Base-by-base conservation (phyloP, 2,329 filamentous ascomycete species). In the Albophoma yamanashiensis region DNA sequence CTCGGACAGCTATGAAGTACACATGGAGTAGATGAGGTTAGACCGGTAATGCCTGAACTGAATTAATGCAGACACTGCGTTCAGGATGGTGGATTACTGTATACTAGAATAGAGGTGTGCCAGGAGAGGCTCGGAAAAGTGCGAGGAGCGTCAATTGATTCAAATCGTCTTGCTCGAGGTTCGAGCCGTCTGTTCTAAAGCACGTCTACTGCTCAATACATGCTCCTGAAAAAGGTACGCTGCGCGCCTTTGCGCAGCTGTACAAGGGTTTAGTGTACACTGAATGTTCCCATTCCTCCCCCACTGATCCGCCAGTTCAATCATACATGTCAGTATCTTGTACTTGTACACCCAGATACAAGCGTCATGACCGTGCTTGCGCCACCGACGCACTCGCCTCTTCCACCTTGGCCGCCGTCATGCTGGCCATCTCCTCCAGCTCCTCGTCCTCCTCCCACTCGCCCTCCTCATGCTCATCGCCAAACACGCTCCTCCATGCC, bases 401-500 rank as follows among this genome's bases (percentile, higher is more conserved):
- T 22, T 64, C 65, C 8, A 67, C 65, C 38, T 59, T 66, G 17
- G 67, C 66, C 11, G 68, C 72, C 53, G 68, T 68, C 72, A 74
- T 74, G 63, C 67, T 66, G 27, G 70, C 69, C 69, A 75, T 75
- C 60, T 75, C 75, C 14, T 76, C 74, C 25, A 76, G 67, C 59
- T 80, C 78, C n/a, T 87, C 59, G n/a, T 53, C 83, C 63, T 87
- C 84, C 64, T 80, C 74, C 69, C 78, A 73, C 20, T 85, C 84
- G 22, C 83, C 79, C 2, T 82, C 79, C 1, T 84, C 83, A 25
- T 83, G 78, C 4, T 79, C 78, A 0, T 79, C 77, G 0, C 88
- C 89, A 59, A 84, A 78, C 0, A 89, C 75, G 60, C 84, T 83
- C 60, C 79, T 82, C 86, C 89, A 93, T n/a, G 93, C 84, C 20